Base-by-base conservation (phyloP, 140 eudicot species). In the Anethum foeniculum region DNA sequence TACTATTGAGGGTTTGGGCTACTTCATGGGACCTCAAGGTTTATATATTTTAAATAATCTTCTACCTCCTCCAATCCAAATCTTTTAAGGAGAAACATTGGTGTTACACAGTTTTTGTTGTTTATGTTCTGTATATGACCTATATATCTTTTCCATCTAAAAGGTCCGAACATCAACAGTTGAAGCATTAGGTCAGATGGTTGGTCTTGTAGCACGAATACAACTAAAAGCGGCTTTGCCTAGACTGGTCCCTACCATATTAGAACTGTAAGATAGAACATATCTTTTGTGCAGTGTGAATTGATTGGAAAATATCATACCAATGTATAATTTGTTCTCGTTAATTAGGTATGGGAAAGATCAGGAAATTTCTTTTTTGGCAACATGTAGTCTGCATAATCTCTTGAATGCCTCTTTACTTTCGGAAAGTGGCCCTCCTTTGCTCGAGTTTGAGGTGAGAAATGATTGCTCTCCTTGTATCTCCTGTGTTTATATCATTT, bases 151-250 rank as follows among this genome's bases (percentile, higher is more conserved):
- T 72, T 46, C 56, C 54, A 81, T 56, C 72, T 78, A 43, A 47
- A 86, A 95, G 99, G 97, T 95, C 34, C 89, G 97, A 48, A 79
- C 85, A 76, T 89, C 97, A 69, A 89, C 97, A 77, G 92, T 95
- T 64, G 97, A 95, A 84, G 99, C 99, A 67, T 86, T 95, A 78
- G 97, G 99, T 83, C 97, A 95, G 84, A 92, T 95, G 96, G 97
- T 95, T 76, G 97, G 97, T 81, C 97, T 92, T 78, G 91, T 95
- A 67, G 89, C 96, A 49, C 83, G 99, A 82, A 79, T 89, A 68
- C 86, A 92, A 83, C 87, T 95, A 83, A 95, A 95, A 85, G 86
- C 89, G 21, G 90, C 96, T 77, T 89, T 95, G 83, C 93, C 99
- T 76, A 91, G 94, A 75, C 89, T 95, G 68, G 83, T 95, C 65